Conservation (phyloP, 192 early-diverging fungal genomes). For the Dissophora globulifera region DNA sequence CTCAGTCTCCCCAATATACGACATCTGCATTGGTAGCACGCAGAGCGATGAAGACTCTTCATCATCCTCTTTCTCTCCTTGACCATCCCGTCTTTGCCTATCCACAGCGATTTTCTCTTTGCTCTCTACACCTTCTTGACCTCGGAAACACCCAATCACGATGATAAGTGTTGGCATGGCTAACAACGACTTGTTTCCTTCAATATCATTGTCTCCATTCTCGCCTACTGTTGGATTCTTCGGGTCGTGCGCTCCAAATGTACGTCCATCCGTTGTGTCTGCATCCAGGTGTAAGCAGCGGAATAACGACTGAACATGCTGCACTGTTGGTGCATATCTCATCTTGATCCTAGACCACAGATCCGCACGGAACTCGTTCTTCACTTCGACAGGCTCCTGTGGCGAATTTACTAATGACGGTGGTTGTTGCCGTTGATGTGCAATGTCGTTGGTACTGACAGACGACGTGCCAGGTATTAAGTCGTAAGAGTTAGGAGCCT, state of each 20-base stretch:
- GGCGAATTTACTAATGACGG: too few relatives aligned
- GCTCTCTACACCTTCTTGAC: not conserved
- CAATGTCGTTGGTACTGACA: too few relatives aligned
- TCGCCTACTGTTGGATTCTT: not conserved
- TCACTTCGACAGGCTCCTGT: too few relatives aligned
- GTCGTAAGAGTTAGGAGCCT: too few relatives aligned
- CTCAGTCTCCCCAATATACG: not conserved
- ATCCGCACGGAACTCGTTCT: slow-evolving; percentile 6
- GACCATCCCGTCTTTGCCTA: too few relatives aligned
- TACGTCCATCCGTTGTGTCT: slow-evolving; percentile 14
- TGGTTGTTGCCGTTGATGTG: too few relatives aligned
- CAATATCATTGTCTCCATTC: too few relatives aligned
- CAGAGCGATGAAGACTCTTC: too few relatives aligned
- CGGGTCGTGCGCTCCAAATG: slow-evolving; percentile 11
- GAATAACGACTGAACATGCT: slow-evolving; percentile 31
- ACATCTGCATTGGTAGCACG: not conserved
- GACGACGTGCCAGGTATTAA: too few relatives aligned
- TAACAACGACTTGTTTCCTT: not conserved
- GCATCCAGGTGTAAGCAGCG: slow-evolving; percentile 24
- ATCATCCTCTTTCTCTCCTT: too few relatives aligned
- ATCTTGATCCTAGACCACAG: slow-evolving; percentile 42
- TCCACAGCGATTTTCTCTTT: too few relatives aligned
- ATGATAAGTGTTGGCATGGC: slow-evolving; percentile 3
- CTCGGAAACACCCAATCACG: slow-evolving; percentile 1
- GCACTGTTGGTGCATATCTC: slow-evolving; percentile 32